Evolutionary conservation across 352 stramenopile genomes (phyloP), one percentile per base, ranked within the genome.

Genomic region (Phytophthora foliorum): DNA sequence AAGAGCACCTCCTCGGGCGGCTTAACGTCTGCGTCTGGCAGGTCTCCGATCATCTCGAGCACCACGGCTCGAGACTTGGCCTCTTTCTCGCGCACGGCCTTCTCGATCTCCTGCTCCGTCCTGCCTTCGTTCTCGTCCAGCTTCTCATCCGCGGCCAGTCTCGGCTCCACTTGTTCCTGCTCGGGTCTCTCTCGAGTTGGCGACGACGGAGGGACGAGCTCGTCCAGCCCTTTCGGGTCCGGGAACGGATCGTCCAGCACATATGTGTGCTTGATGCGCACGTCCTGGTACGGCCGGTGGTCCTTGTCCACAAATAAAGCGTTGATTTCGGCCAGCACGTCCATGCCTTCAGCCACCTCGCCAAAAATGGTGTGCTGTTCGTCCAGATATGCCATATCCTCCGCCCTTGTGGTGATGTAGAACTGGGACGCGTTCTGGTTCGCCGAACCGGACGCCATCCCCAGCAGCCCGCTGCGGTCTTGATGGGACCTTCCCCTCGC

Each of bases 1-100:
- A 99, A 99, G 0, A 99, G 83, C 14, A 99, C 98, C 67, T 99
- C 98, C 68, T 99, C 97, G 0, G 97, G 97, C 6, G 98, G 97
- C 67, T 97, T 98, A 6, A 99, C 91, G 46, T 99, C 98, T 9
- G 98, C 97, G 60, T 98, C 94, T 0, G 98, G 98, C 25, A 99
- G 77, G 74, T 99, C 98, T 13, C 98, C 98, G 41, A 99, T 94
- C 96, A 99, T 99, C 79, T 99, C 98, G 17, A 99, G 83, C 49
- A 99, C 97, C 17, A 99, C 96, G 0, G 97, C 97, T 27, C 96
- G 88, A 27, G 90, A 98, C 61, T 98, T 97, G 53, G 97, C 96
- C 63, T 99, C 95, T 59, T 97, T 97, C 67, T 97, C 84, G 7
- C 80, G 70, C 55, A 94, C 73, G 38, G 93, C 87, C 69, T 98